A percentile compares a stretch with the other conserved stretches of the same genome.
Conservation (phyloP, 192 early-diverging fungal genomes). For the Linnemannia elongata region DNA sequence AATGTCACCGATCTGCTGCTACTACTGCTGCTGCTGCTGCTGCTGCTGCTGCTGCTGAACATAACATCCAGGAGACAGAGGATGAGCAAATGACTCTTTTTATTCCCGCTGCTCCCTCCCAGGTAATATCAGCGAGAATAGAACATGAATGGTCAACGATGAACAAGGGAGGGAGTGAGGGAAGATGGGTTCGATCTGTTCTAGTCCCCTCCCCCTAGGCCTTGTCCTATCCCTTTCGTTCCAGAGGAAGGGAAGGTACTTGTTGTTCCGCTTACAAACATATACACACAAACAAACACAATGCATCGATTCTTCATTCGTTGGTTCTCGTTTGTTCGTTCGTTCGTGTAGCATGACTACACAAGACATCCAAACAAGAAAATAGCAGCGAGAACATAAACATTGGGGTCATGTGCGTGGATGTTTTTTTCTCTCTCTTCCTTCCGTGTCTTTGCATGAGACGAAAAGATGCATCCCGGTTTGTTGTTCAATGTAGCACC, state of each 20-base stretch:
- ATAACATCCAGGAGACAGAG: neutral
- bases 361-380: neutral
- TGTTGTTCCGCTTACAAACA: neutral
- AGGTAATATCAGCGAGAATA: neutral
- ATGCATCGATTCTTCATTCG: neutral
- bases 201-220: neutral
- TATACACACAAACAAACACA: neutral
- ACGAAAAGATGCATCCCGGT: no score
- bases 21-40: neutral
- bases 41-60: neutral
- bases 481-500: neutral
- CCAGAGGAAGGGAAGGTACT: neutral
- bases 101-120: neutral
- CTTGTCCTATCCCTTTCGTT: neutral
- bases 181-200: neutral
- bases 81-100: neutral
- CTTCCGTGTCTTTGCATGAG: no score
- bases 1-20: neutral
- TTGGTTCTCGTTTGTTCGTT: neutral
- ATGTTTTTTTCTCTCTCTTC: no score
- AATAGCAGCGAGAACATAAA: no score
- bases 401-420: no score
- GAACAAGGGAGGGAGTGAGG: no score
- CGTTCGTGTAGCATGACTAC: slow-evolving; percentile 8
- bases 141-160: neutral